Conservation (phyloP, 139 green algal species). For the Diplosphaera chodatii region DNA sequence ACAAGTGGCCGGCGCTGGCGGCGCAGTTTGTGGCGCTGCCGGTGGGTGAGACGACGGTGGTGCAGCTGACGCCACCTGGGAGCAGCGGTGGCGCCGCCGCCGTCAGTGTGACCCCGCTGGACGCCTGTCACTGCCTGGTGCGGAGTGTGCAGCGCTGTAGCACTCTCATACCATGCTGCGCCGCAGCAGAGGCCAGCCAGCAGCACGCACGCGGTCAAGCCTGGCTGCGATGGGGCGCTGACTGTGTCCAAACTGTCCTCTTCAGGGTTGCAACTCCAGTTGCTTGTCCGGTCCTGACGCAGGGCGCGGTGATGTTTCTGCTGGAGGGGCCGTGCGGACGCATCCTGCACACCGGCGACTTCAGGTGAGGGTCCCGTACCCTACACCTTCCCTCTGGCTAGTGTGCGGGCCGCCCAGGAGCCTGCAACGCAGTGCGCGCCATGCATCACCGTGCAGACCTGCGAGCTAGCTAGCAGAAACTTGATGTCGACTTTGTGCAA, state of each 20-base stretch:
- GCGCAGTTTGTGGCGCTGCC: not conserved
- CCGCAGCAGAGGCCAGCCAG: too few relatives aligned
- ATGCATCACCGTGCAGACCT: too few relatives aligned
- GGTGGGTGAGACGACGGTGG: not conserved
- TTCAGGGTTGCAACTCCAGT: too few relatives aligned
- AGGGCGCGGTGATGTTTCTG: constrained; percentile 25
- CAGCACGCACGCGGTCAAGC: too few relatives aligned
- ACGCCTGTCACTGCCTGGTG: constrained; percentile 30
- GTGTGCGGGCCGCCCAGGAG: too few relatives aligned
- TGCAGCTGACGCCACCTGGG: not conserved
- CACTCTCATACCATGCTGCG: too few relatives aligned
- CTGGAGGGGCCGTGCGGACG: constrained; percentile 20
- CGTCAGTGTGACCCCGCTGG: constrained; percentile 14
- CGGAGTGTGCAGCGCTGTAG: not conserved
- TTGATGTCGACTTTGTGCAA: too few relatives aligned
- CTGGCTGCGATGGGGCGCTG: too few relatives aligned
- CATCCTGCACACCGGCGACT: constrained; percentile 35
- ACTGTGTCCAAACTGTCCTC: too few relatives aligned
- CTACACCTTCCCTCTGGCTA: too few relatives aligned
- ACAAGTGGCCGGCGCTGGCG: constrained; percentile 7
- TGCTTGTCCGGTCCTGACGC: constrained; percentile 1
- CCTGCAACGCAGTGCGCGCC: too few relatives aligned
- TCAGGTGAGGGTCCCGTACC: not conserved
- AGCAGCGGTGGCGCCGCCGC: not conserved
- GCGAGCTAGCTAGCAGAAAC: too few relatives aligned